A percentile compares a stretch with the other conserved stretches of the same genome.
phyloP scores from a whole-genome alignment of 495 filamentous ascomycete species.

The Talaromyces thailandensis region DNA sequence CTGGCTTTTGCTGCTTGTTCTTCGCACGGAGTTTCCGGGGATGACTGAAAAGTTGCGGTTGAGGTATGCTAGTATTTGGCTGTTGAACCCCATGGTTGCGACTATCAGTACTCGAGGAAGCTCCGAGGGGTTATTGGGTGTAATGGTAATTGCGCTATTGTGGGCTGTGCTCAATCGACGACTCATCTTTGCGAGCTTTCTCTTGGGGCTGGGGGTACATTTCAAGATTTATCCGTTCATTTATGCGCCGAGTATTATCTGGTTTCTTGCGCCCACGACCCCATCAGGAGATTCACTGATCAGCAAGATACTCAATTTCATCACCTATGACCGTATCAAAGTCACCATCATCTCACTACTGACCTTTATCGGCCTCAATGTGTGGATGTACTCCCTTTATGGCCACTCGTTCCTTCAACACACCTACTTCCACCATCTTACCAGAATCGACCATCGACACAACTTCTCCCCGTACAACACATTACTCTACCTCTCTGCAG shows the following conservation, averaged over 20 bases:
- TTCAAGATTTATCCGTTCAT: constrained; percentile 99
- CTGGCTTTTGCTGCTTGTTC: constrained; percentile 66
- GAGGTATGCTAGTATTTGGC: constrained; percentile 75
- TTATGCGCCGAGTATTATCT: constrained; percentile 77
- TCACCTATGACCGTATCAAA: constrained; percentile 51
- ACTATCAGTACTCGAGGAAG: constrained; percentile 90
- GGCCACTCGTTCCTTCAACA: constrained; percentile 71
- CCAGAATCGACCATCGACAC: constrained; percentile 90
- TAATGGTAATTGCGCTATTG: constrained; percentile 69
- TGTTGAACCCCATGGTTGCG: constrained; percentile 96
- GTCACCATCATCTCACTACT: constrained; percentile 55
- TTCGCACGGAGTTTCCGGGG: constrained; percentile 28
- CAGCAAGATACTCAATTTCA: constrained; percentile 35
- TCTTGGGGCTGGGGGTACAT: constrained; percentile 81
- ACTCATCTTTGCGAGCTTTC: constrained; percentile 56
- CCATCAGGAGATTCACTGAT: constrained; percentile 9
- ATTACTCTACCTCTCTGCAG: constrained; percentile 70
- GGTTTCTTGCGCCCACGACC: constrained; percentile 61
- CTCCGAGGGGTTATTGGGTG: constrained; percentile 81
- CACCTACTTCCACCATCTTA: constrained; percentile 87
- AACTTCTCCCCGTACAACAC: constrained; percentile 97
- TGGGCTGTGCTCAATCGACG: constrained; percentile 62
- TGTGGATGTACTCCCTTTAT: constrained; percentile 67
- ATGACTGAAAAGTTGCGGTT: constrained; percentile 48
- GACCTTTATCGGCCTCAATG: constrained; percentile 65